A percentile compares a stretch with the other conserved stretches of the same genome.
Evolutionary conservation across 257 asterid genomes (phyloP).

Genomic region (Solanum medicagineum): DNA sequence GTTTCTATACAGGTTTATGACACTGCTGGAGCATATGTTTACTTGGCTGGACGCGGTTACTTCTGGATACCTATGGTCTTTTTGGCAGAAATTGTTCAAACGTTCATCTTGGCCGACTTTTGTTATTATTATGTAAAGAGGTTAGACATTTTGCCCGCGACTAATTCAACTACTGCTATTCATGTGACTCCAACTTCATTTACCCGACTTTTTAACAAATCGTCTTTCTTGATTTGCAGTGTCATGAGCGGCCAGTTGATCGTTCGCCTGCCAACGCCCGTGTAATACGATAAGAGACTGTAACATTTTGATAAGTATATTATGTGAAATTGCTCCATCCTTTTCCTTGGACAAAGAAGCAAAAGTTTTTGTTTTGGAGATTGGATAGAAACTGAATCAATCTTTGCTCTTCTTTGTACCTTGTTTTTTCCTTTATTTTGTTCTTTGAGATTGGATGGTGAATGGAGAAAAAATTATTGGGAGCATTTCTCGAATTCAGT

Average conservation of each 20-base stretch:
- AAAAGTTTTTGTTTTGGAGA: not conserved
- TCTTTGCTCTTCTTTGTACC: not conserved
- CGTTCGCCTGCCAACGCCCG: conserved; percentile 42
- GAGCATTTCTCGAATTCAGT: not conserved
- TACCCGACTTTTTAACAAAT: not conserved
- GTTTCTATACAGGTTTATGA: conserved; percentile 42
- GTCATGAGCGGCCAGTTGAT: conserved; percentile 57
- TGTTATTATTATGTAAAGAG: conserved; percentile 86
- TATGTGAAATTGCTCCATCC: not conserved
- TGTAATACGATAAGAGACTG: conserved; percentile 1
- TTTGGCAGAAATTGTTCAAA: conserved; percentile 68
- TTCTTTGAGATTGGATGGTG: no score
- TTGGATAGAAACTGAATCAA: not conserved
- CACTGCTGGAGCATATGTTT: conserved; percentile 46
- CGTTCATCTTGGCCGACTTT: conserved; percentile 86
- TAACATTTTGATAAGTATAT: not conserved
- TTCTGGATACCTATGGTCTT: conserved; percentile 64
- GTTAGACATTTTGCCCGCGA: conserved; percentile 7
- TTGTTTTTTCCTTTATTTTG: no score
- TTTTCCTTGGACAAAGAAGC: not conserved
- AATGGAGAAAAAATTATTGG: no score
- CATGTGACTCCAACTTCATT: not conserved
- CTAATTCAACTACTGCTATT: not conserved
- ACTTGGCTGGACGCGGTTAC: conserved; percentile 49
- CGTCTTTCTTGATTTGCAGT: conserved; percentile 33